Evolutionary conservation across 1,284 basidiomycete species (phyloP).

Genomic region (Pisolithus thermaeus): DNA sequence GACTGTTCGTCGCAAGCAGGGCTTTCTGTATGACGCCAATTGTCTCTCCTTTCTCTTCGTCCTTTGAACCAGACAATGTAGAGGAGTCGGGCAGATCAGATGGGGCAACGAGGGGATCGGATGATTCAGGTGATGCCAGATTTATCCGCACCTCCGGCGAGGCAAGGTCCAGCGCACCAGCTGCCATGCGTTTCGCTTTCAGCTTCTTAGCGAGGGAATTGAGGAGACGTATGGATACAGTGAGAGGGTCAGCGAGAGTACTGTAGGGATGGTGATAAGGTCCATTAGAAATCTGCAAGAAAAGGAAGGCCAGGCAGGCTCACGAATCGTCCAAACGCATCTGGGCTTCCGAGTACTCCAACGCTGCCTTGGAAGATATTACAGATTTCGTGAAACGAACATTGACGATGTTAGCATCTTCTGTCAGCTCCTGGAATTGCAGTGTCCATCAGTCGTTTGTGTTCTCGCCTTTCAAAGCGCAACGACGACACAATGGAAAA

Average conservation of each 20-base stretch:
- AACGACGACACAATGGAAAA: neutral
- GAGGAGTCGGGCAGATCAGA: neutral
- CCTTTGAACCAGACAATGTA: neutral
- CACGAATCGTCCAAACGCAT: constrained; percentile 88
- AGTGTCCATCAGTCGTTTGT: neutral
- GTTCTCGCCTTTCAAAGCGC: neutral
- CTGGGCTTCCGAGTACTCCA: constrained; percentile 97
- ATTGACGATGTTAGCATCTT: constrained; percentile 84
- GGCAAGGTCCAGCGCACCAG: constrained; percentile 94
- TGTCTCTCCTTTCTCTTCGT: neutral
- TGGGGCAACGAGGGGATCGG: constrained; percentile 56
- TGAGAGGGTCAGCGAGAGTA: constrained; percentile 77
- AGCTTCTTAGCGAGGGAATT: constrained; percentile 87
- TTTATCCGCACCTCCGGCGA: constrained; percentile 98
- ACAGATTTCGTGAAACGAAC: constrained; percentile 95
- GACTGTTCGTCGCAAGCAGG: constrained; percentile 87
- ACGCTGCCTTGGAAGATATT: constrained; percentile 94
- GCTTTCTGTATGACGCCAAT: constrained; percentile 98
- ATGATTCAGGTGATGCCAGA: constrained; percentile 86
- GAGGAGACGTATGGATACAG: constrained; percentile 83
- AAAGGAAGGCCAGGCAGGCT: constrained; percentile 24
- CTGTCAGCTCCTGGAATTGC: constrained; percentile 67
- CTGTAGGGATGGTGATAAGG: constrained; percentile 32
- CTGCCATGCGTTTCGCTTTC: constrained; percentile 82
- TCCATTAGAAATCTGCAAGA: neutral